Evolutionary conservation across 768 basidiomycete genomes (phyloP), one percentile per base, ranked within the genome.

Genomic region (Russula sp.): DNA sequence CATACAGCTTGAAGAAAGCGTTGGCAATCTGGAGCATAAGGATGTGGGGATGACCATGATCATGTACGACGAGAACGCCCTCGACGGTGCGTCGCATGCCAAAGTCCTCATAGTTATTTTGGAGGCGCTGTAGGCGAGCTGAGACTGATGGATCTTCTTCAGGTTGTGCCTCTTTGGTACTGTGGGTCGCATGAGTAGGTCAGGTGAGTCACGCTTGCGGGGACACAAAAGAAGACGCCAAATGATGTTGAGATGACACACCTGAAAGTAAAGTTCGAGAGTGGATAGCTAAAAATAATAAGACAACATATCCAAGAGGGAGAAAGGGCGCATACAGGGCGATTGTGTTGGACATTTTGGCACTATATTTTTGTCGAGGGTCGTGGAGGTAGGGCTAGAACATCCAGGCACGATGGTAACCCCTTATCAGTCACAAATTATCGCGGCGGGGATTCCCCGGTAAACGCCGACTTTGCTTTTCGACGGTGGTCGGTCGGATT

Each of bases 11-110:
- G 83, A 98, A 98, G 76, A 98, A 99, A 18, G 94, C 94, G 74
- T 97, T 98, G 24, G 95, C 97, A 73, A 99, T 97, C 73, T 98
- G 97, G 6, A 98, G 83, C 88, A 98, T 94, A 69, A 99, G 85
- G 66, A 98, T 93, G 72, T 99, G 96, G 1, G 96, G 95, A 72
- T 96, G 93, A 0, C 95, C 96, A 70, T 98, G 95, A 73, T 98
- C 94, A 76, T 97, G 92, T 6, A 94, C 94, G 61, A 95, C 88
- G 6, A 92, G 81, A 56, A 91, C 85, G 52, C 86, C 93, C 72
- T 97, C 95, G 9, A 97, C 95, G 0, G 96, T 97, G 22, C 94
- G 81, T 20, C 97, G 84, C 92, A 98, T 96, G 10, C 97, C 97
- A 75, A 88, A 94, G 75, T 96, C 92, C 73, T 93, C 92, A 83